These are phyloP conservation scores for Capsicum baccatum DNA, from an alignment of 257 asterid genomes.

Conservation along the genomic window DNA sequence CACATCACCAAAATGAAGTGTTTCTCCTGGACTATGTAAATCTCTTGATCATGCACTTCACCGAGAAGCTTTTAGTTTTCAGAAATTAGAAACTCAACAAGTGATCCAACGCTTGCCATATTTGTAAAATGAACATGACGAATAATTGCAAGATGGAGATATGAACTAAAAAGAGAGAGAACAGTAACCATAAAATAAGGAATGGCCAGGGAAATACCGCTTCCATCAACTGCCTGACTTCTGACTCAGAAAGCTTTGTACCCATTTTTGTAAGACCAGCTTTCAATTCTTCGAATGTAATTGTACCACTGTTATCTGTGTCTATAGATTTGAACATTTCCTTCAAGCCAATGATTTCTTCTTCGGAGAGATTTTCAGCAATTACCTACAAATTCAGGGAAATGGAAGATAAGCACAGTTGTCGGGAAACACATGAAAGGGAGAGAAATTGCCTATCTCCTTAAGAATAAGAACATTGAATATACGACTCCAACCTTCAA, in stretches of 20 bases:
- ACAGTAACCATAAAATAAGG: conserved; percentile 23
- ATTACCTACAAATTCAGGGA: conserved; percentile 59
- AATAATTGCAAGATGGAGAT: conserved; percentile 20
- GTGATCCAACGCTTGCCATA: conserved; percentile 10
- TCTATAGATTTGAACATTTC: conserved; percentile 97
- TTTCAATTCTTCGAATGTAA: conserved; percentile 88
- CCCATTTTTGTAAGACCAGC: conserved; percentile 92
- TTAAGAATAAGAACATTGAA: conserved; percentile 19
- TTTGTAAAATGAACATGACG: neutral
- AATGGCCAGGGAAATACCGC: conserved; percentile 55
- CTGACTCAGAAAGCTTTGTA: conserved; percentile 92
- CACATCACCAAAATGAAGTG: neutral
- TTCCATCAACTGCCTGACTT: conserved; percentile 94
- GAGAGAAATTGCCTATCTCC: neutral
- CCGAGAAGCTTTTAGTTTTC: neutral
- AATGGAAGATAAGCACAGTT: conserved; percentile 5
- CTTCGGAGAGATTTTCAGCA: conserved; percentile 93
- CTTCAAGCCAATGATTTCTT: conserved; percentile 95
- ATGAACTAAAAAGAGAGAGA: neutral
- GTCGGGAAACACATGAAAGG: neutral
- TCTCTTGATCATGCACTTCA: conserved; percentile 11
- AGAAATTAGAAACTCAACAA: neutral
- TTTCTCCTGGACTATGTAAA: neutral
- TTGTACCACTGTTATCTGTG: conserved; percentile 89
- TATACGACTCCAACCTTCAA: conserved; percentile 59